Evolutionary conservation across 768 basidiomycete species (phyloP).

Genomic region (Kwoniella europaea): DNA sequence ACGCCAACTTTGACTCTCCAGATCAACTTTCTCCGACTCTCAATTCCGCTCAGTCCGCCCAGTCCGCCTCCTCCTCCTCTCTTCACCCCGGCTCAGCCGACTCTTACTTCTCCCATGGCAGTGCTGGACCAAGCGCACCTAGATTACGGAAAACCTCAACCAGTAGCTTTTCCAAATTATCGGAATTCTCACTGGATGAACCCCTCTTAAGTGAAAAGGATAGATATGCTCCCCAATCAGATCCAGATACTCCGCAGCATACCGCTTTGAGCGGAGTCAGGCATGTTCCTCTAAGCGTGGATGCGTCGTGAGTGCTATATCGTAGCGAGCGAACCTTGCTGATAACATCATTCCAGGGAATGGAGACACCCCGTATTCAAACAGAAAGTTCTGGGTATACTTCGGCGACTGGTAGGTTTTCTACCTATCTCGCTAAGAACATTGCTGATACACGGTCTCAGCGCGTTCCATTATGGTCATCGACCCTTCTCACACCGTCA

Average conservation of each 20-base stretch:
- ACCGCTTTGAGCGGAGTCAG: slow-evolving; percentile 36
- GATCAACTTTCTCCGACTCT: slow-evolving; percentile 27
- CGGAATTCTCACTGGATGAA: slow-evolving; percentile 48
- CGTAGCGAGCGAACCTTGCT: not conserved
- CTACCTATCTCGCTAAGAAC: not conserved
- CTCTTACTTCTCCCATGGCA: slow-evolving; percentile 16
- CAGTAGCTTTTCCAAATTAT: slow-evolving; percentile 47
- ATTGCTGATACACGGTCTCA: slow-evolving; percentile 20
- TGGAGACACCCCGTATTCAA: slow-evolving; percentile 57
- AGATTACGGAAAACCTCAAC: slow-evolving; percentile 44
- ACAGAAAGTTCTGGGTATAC: slow-evolving; percentile 48
- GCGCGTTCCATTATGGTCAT: slow-evolving; percentile 56
- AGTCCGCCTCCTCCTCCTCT: slow-evolving; percentile 3
- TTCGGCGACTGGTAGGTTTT: slow-evolving; percentile 43
- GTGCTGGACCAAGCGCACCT: slow-evolving; percentile 25
- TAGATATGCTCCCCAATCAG: slow-evolving; percentile 23
- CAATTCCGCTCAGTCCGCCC: slow-evolving; percentile 5
- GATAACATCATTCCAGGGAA: slow-evolving; percentile 30
- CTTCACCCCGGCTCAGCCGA: slow-evolving; percentile 2
- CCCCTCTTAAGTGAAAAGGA: slow-evolving; percentile 23
- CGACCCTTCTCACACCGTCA: slow-evolving; percentile 41
- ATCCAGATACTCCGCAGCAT: slow-evolving; percentile 13
- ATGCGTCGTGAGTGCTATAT: slow-evolving; percentile 43
- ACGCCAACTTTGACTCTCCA: slow-evolving; percentile 15
- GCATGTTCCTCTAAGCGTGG: slow-evolving; percentile 49